phyloP scores from a whole-genome alignment of 2,329 filamentous ascomycete genomes.

The Coniella vitis region DNA sequence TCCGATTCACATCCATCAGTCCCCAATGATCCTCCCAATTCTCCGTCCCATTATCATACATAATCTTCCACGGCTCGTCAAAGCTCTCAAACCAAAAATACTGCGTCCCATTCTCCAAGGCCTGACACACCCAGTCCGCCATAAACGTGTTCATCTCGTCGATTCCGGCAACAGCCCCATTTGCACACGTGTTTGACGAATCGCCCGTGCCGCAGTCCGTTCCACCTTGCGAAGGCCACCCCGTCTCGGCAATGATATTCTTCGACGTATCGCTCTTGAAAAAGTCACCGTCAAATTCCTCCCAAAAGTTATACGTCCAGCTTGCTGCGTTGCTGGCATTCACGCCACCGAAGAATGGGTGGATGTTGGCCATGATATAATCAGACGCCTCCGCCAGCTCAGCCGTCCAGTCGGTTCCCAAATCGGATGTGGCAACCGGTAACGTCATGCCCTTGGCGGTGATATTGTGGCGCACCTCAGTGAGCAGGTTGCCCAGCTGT shows the following conservation, averaged over 20 bases:
- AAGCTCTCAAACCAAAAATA: slow-evolving; percentile 99
- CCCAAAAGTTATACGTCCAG: slow-evolving; percentile 85
- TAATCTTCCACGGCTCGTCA: slow-evolving; percentile 90
- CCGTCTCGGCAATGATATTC: slow-evolving; percentile 84
- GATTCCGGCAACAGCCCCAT: slow-evolving; percentile 71
- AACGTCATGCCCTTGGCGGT: slow-evolving; percentile 59
- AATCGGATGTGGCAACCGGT: slow-evolving; percentile 78
- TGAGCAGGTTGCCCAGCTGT: slow-evolving; percentile 57
- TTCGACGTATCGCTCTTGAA: slow-evolving; percentile 56
- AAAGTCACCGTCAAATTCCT: slow-evolving; percentile 57
- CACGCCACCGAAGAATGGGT: slow-evolving; percentile 88
- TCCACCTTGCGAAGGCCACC: slow-evolving; percentile 82
- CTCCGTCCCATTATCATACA: slow-evolving; percentile 60
- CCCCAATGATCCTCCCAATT: slow-evolving; percentile 97
- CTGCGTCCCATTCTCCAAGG: slow-evolving; percentile 73
- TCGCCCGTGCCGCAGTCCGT: slow-evolving; percentile 59
- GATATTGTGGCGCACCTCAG: slow-evolving; percentile 65
- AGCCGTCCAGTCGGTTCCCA: slow-evolving; percentile 79
- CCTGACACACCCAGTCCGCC: slow-evolving; percentile 75
- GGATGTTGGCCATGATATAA: slow-evolving; percentile 92
- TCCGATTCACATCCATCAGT: slow-evolving; percentile 75
- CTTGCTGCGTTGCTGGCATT: slow-evolving; percentile 57
- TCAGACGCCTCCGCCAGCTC: slow-evolving; percentile 66
- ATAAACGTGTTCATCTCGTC: slow-evolving; percentile 81
- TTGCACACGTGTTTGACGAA: slow-evolving; percentile 45